Conservation (phyloP, 768 basidiomycete species). For the Tricholoma bakamatsutake region DNA sequence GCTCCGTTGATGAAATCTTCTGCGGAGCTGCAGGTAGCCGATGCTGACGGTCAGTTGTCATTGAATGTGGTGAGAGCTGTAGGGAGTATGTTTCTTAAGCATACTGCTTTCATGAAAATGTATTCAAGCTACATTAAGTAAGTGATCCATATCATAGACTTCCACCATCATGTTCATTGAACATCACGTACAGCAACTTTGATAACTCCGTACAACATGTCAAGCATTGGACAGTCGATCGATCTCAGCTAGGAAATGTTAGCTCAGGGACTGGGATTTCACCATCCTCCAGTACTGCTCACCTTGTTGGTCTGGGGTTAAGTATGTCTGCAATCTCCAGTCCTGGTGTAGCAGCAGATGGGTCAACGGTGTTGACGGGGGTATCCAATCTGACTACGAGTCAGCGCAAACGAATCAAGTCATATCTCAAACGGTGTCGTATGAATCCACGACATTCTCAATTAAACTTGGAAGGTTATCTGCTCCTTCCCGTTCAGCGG, state of each 20-base stretch:
- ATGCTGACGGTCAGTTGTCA: constrained; percentile 70
- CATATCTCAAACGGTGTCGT: constrained; percentile 86
- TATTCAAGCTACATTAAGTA: constrained; percentile 98
- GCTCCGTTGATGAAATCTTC: constrained; percentile 54
- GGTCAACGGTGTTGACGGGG: constrained; percentile 31
- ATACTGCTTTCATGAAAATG: constrained; percentile 98
- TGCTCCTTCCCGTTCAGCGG: constrained; percentile 92
- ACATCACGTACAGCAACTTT: constrained; percentile 66
- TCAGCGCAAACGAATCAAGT: constrained; percentile 84
- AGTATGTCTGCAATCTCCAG: constrained; percentile 47
- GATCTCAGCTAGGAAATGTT: constrained; percentile 30
- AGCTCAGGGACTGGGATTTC: constrained; percentile 42
- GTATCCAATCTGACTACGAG: constrained; percentile 61
- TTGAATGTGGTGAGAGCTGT: constrained; percentile 72
- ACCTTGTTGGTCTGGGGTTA: constrained; percentile 57
- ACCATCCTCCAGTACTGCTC: constrained; percentile 55
- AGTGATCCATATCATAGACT: constrained; percentile 22
- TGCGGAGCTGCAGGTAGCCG: constrained; percentile 42
- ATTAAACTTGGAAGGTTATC: constrained; percentile 88
- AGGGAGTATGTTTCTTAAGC: constrained; percentile 84
- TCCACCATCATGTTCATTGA: background rate
- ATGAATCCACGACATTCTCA: constrained; percentile 89
- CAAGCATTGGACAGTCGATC: constrained; percentile 75
- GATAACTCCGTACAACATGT: constrained; percentile 88
- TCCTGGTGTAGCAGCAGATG: constrained; percentile 37